A percentile compares a stretch with the other conserved stretches of the same genome.
Evolutionary conservation across 1,284 basidiomycete genomes (phyloP).

Genomic region (Irpex rosettiformis): DNA sequence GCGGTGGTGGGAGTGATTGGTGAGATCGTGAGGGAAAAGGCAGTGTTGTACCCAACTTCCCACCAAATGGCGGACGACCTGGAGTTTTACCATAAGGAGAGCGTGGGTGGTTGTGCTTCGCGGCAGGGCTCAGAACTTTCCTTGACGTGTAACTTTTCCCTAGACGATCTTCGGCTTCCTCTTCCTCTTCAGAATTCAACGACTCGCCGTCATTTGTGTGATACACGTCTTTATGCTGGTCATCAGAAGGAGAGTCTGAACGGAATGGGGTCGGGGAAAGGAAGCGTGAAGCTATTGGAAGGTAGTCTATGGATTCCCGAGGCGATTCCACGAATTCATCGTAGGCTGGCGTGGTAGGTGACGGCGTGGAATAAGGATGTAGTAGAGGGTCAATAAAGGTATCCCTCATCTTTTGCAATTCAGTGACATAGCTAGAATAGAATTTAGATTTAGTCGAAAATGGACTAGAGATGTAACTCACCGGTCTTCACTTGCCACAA

Average conservation of each 20-base stretch:
- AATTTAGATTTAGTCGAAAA: conserved; percentile 14
- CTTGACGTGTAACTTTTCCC: conserved; percentile 42
- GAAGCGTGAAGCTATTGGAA: conserved; percentile 92
- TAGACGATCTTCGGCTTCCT: conserved; percentile 52
- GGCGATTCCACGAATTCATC: conserved; percentile 64
- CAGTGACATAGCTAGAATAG: conserved; percentile 80
- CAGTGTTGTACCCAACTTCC: conserved; percentile 39
- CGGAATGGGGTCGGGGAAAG: conserved; percentile 69
- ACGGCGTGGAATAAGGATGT: conserved; percentile 67
- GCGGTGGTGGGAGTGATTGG: conserved; percentile 72
- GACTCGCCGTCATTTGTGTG: conserved; percentile 67
- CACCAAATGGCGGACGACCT: conserved; percentile 34
- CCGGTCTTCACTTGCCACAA: conserved; percentile 96
- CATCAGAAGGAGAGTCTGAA: conserved; percentile 39
- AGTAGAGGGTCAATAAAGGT: conserved; percentile 90
- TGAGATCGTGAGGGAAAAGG: conserved; percentile 80
- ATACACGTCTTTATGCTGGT: conserved; percentile 38
- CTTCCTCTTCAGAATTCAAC: conserved; percentile 68
- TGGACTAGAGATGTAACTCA: conserved; percentile 36
- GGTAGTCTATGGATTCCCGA: conserved; percentile 68
- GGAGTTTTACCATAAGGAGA: conserved; percentile 68
- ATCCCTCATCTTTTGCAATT: conserved; percentile 88
- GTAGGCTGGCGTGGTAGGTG: conserved; percentile 60
- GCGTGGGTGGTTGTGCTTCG: conserved; percentile 66
- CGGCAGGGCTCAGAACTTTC: conserved; percentile 30